These are phyloP conservation scores for Sporothrix variecibatus DNA, from an alignment of 2,329 filamentous ascomycete genomes.

Conservation along the genomic window DNA sequence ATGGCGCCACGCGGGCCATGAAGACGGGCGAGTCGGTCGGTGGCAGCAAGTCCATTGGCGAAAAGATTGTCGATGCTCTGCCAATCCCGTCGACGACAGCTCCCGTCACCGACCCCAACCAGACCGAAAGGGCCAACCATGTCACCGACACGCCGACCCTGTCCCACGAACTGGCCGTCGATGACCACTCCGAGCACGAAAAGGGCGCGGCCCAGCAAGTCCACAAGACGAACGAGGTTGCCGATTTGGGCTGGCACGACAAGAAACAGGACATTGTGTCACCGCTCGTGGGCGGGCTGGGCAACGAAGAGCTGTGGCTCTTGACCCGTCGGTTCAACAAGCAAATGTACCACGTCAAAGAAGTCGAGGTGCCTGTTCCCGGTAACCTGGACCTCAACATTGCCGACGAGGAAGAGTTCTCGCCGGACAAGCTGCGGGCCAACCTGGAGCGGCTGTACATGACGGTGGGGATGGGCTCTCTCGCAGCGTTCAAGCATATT, in stretches of 20 bases:
- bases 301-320: constrained; percentile 72
- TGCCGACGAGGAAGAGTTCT: constrained; percentile 80
- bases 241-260: constrained; percentile 70
- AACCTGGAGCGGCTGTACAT: constrained; percentile 81
- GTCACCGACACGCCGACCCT: constrained; percentile 33
- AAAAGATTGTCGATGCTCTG: constrained; percentile 3
- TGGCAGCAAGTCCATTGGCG: neutral
- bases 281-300: constrained; percentile 66
- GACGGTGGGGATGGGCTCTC: constrained; percentile 68
- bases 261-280: constrained; percentile 55
- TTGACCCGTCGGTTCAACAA: constrained; percentile 74
- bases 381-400: constrained; percentile 78
- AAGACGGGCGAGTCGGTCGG: neutral
- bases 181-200: constrained; percentile 41
- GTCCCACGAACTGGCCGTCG: constrained; percentile 48
- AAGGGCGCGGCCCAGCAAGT: constrained; percentile 51
- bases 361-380: constrained; percentile 58
- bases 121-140: constrained; percentile 5
- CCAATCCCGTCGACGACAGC: neutral
- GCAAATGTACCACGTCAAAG: constrained; percentile 68
- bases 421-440: constrained; percentile 76
- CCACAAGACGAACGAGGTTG: constrained; percentile 57
- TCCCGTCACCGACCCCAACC: neutral
- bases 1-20: neutral
- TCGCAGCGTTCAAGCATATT: constrained; percentile 71